Conservation (phyloP, 1,284 basidiomycete species). For the Volvariella volvacea region DNA sequence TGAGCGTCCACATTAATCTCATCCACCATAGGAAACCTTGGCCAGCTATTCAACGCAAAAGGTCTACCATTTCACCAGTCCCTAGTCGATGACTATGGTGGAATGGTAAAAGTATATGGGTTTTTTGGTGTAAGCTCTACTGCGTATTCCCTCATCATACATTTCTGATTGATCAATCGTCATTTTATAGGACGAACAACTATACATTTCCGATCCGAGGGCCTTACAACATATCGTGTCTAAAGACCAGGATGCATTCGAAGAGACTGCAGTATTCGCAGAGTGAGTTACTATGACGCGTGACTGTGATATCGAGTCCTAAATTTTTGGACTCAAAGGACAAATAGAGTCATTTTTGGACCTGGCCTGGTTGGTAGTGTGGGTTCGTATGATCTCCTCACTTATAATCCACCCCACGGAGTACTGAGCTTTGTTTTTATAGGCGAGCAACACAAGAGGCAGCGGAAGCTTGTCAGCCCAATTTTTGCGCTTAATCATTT, state of each 20-base stretch:
- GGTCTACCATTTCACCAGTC: conserved; percentile 40
- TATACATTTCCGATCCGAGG: conserved; percentile 43
- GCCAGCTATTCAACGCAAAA: conserved; percentile 39
- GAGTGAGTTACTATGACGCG: conserved; percentile 25
- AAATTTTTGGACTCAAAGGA: conserved; percentile 14
- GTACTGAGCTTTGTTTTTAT: too few relatives aligned
- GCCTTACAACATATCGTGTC: conserved; percentile 38
- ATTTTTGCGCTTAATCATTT: conserved; percentile 42
- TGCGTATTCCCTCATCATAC: background rate
- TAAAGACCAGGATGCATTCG: conserved; percentile 43
- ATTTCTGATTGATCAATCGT: background rate
- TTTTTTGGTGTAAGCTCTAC: conserved; percentile 41
- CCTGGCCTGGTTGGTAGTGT: conserved; percentile 27
- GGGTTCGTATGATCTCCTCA: conserved; percentile 23
- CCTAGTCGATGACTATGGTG: conserved; percentile 38
- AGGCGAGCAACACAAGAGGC: conserved; percentile 44
- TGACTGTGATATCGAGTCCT: background rate
- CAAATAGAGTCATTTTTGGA: conserved; percentile 28
- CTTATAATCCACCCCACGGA: too few relatives aligned
- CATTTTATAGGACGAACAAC: conserved; percentile 31
- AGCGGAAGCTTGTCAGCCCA: conserved; percentile 43
- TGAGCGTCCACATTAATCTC: background rate
- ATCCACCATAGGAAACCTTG: conserved; percentile 36
- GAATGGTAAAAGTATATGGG: conserved; percentile 40
- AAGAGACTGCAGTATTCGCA: conserved; percentile 43